phyloP scores from a whole-genome alignment of 2,329 filamentous ascomycete genomes.

The Periconia sp. region DNA sequence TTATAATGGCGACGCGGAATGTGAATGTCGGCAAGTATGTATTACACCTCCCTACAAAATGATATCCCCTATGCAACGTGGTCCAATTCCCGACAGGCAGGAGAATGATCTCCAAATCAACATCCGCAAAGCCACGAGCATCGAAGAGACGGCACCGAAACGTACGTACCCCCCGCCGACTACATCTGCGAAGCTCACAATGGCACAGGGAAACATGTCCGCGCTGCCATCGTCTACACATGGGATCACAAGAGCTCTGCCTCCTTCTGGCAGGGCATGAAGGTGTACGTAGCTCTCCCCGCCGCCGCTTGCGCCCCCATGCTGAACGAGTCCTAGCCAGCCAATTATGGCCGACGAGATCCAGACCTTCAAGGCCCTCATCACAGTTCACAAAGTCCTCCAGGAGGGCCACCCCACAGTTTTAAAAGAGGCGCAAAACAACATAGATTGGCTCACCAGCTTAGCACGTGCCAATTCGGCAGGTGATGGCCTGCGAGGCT shows the following conservation, averaged over 20 bases:
- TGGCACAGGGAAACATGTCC: constrained; percentile 80
- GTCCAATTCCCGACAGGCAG: constrained; percentile 46
- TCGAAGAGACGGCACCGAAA: constrained; percentile 69
- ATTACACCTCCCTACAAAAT: constrained; percentile 1
- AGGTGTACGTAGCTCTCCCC: constrained; percentile 69
- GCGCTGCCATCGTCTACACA: constrained; percentile 96
- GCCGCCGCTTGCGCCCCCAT: not conserved
- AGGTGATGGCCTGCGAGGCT: constrained; percentile 81
- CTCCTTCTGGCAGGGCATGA: constrained; percentile 97
- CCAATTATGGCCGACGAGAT: constrained; percentile 98
- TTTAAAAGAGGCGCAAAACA: constrained; percentile 83
- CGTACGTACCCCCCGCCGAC: constrained; percentile 46
- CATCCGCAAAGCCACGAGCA: constrained; percentile 68
- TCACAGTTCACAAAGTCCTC: constrained; percentile 95
- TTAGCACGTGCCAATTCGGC: constrained; percentile 77
- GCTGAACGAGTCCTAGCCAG: constrained; percentile 61
- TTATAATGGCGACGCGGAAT: constrained; percentile 46
- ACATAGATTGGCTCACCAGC: constrained; percentile 90
- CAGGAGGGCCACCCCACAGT: constrained; percentile 93
- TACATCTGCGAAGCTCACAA: constrained; percentile 30
- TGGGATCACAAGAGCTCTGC: constrained; percentile 97
- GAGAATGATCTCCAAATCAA: constrained; percentile 67
- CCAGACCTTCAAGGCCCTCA: constrained; percentile 97
- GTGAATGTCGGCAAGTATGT: constrained; percentile 64
- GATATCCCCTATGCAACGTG: constrained; percentile 1